Evolutionary conservation across 1,139 yeast genomes (phyloP).

Genomic region (Meyerozyma athensensis): DNA sequence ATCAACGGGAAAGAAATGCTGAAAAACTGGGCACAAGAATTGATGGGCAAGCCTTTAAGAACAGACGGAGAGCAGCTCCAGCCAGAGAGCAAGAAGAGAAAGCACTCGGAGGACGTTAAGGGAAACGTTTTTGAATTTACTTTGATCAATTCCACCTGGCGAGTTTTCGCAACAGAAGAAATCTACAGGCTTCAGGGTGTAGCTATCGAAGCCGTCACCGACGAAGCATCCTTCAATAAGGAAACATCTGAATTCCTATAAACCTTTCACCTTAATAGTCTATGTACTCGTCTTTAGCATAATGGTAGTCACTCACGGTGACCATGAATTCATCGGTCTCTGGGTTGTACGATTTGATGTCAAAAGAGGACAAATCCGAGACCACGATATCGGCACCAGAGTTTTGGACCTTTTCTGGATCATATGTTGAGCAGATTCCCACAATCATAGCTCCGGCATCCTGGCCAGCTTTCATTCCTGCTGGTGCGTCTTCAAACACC

Average conservation of each 20-base stretch:
- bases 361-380: constrained; percentile 11
- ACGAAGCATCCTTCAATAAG: constrained; percentile 17
- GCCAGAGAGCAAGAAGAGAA: constrained; percentile 14
- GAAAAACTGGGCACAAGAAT: constrained; percentile 29
- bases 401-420: constrained; percentile 12
- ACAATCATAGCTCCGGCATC: constrained; percentile 15
- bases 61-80: background rate
- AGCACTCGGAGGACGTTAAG: constrained; percentile 9
- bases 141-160: constrained; percentile 32
- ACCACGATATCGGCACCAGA: constrained; percentile 16
- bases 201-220: constrained; percentile 28
- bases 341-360: constrained; percentile 12
- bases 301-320: constrained; percentile 11
- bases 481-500: constrained; percentile 16
- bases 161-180: constrained; percentile 22
- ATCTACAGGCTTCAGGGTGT: constrained; percentile 27
- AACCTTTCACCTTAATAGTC: background rate
- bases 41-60: constrained; percentile 14
- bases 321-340: constrained; percentile 14
- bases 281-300: constrained; percentile 12
- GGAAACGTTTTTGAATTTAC: constrained; percentile 37
- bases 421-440: constrained; percentile 15
- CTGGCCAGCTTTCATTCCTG: constrained; percentile 15
- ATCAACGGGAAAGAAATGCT: constrained; percentile 38
- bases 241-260: constrained; percentile 19